Base-by-base conservation (phyloP, 352 stramenopile genomes). In the Globisporangium spinosum region DNA sequence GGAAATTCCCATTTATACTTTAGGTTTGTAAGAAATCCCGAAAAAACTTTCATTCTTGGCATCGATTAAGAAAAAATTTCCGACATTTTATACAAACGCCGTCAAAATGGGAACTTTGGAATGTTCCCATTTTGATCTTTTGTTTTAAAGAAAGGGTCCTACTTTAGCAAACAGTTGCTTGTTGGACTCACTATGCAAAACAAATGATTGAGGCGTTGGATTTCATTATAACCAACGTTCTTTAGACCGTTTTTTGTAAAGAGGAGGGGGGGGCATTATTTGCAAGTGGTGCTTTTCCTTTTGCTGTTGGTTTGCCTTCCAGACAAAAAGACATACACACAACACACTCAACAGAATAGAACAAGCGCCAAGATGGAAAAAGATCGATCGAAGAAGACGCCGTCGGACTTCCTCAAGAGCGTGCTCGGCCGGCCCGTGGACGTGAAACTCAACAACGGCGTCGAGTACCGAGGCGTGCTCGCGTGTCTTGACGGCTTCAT, bases 401-500 rank as follows among this genome's bases (percentile, higher is more conserved):
- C 91, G 65, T 89, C 84, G 34, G 92, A 98, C 73, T 97, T 98
- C 70, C 83, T 98, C 67, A 97, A 97, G 77, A 83, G 82, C 71
- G 87, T 98, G 57, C 79, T 99, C 56, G 98, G 98, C 22, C 86
- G 95, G 43, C 97, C 98, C 47, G 98, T 99, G 58, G 90, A 94
- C 73, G 98, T 99, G 23, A 99, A 99, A 77, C 89, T 99, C 25
- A 99, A 99, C 89, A 98, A 98, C 49, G 98, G 98, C 68, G 97
- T 99, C 58, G 93, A 99, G 80, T 99, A 99, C 82, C 94, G 95
- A 72, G 97, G 97, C 71, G 92, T 99, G 32, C 82, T 99, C 57
- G 97, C 96, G 20, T 99, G 97, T 76, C 88, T 99, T 47, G 98
- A 99, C 86, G 98, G 98, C 40, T 99, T 99, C 81, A 98, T 99